phyloP scores from a whole-genome alignment of 202 grass and related monocot genomes.

The Bolboschoenoplectus hybrid region DNA sequence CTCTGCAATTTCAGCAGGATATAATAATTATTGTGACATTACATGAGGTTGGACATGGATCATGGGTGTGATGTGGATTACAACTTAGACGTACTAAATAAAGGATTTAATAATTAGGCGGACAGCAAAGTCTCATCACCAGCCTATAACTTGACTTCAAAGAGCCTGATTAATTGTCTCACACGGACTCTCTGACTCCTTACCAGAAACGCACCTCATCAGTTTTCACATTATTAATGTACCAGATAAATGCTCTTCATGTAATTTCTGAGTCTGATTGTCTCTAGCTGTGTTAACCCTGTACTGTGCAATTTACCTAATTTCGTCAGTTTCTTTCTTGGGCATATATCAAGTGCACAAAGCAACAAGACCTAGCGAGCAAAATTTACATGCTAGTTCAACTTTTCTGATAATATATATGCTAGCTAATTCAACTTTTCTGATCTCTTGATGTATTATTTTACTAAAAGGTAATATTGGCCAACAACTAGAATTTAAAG shows the following conservation, averaged over 20 bases:
- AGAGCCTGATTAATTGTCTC: constrained; percentile 21
- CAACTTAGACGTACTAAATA: neutral
- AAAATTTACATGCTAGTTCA: neutral
- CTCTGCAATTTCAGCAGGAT: neutral
- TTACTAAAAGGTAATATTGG: neutral
- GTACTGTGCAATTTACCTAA: constrained; percentile 18
- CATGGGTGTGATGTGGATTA: neutral
- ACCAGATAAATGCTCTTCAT: neutral
- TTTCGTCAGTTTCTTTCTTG: neutral
- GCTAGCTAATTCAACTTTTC: too few species aligned
- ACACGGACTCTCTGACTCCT: neutral
- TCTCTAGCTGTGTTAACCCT: too few species aligned
- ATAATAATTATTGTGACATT: neutral
- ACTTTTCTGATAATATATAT: too few species aligned
- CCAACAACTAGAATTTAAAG: neutral
- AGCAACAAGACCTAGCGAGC: neutral
- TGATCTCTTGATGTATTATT: neutral
- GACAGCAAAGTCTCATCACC: neutral
- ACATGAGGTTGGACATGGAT: neutral
- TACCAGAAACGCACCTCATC: neutral
- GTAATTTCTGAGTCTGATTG: constrained; percentile 13
- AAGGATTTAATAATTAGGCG: constrained; percentile 5
- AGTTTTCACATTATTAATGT: constrained; percentile 20
- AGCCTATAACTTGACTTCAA: constrained; percentile 16
- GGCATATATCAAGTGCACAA: constrained; percentile 18